Conservation (phyloP, 2,329 filamentous ascomycete species). For the Fusarium citri region DNA sequence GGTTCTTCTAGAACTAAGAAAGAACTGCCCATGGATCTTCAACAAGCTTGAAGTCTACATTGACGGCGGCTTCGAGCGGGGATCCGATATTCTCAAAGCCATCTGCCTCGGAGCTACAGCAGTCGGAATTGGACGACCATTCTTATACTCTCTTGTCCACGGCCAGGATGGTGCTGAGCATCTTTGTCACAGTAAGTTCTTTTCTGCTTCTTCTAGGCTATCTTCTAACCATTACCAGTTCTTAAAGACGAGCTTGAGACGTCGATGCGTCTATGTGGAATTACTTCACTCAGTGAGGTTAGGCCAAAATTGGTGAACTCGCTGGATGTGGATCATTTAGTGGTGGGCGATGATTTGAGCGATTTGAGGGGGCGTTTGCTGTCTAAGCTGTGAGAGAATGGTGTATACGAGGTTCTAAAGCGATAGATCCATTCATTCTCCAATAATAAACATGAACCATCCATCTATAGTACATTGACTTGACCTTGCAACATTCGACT, state of each 20-base stretch:
- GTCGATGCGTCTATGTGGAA: conserved; percentile 47
- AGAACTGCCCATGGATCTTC: conserved; percentile 60
- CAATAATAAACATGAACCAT: background rate
- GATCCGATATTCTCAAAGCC: conserved; percentile 66
- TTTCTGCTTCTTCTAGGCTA: fast-evolving
- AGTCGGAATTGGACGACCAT: conserved; percentile 64
- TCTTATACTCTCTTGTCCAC: conserved; percentile 64
- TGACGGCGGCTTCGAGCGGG: conserved; percentile 65
- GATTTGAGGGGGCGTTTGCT: background rate
- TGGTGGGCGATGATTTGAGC: conserved; percentile 8
- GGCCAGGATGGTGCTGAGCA: conserved; percentile 66
- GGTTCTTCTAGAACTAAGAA: conserved; percentile 63
- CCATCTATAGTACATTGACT: background rate
- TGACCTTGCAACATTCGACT: background rate
- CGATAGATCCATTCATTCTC: background rate
- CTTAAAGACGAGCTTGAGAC: conserved; percentile 49
- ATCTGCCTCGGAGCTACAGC: conserved; percentile 64
- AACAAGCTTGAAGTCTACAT: conserved; percentile 63
- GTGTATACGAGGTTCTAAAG: background rate
- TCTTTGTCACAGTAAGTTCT: conserved; percentile 63
- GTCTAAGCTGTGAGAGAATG: conserved; percentile 31
- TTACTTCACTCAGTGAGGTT: conserved; percentile 46
- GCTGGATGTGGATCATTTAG: conserved; percentile 47
- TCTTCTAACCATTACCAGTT: conserved; percentile 10
- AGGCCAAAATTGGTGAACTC: conserved; percentile 47